Percentiles rank a stretch among this genome's conserved stretches.
Evolutionary conservation across 2,329 filamentous ascomycete species (phyloP).

Genomic region (Aureobasidium leucospermi): DNA sequence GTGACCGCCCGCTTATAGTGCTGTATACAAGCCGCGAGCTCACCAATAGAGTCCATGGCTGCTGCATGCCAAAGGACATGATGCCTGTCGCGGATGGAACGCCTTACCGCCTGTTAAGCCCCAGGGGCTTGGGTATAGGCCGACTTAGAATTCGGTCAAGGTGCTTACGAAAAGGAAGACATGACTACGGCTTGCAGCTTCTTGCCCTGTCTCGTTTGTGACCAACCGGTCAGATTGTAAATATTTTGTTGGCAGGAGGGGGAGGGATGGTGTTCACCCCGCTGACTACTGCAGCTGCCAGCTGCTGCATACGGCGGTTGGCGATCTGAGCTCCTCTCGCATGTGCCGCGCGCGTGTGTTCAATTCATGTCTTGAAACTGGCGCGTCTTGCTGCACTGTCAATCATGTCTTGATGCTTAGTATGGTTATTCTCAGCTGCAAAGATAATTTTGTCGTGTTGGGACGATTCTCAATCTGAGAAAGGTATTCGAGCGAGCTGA

Average conservation of each 20-base stretch:
- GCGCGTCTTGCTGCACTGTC: not conserved
- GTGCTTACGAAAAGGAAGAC: not conserved
- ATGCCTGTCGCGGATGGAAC: not conserved
- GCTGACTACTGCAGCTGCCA: constrained; percentile 7
- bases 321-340: constrained; percentile 7
- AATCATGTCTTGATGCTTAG: not conserved
- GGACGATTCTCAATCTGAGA: not conserved
- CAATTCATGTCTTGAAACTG: not conserved
- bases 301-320: constrained; percentile 6
- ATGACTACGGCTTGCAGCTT: not conserved
- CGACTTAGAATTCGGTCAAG: not conserved
- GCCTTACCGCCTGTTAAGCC: not conserved
- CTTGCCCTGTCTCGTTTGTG: constrained; percentile 4
- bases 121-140: not conserved
- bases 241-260: constrained; percentile 1
- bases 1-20: constrained; percentile 10
- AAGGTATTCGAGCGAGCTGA: not conserved
- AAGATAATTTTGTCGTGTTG: not conserved
- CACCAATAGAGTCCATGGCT: constrained; percentile 1
- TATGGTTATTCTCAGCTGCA: not conserved
- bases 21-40: constrained; percentile 5
- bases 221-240: constrained; percentile 3
- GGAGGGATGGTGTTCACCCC: constrained; percentile 2
- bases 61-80: not conserved
- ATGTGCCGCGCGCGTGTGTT: constrained; percentile 7